Evolutionary conservation across 2,329 filamentous ascomycete species (phyloP), one percentile per base, ranked within the genome.

Genomic region (Colletotrichum tropicale): DNA sequence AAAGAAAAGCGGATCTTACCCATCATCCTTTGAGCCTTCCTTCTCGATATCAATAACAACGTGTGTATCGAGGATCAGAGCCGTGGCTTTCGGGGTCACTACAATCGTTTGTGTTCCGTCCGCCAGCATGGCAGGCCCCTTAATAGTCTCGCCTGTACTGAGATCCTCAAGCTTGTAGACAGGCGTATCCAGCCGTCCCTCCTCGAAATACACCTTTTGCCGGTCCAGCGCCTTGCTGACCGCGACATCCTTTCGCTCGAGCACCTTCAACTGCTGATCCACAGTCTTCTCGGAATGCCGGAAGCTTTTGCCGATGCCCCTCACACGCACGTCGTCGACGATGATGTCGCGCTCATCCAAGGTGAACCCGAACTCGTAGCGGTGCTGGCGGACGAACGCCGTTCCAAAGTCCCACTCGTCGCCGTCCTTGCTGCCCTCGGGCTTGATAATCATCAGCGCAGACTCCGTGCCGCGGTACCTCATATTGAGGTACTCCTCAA

Each of bases 401-500:
- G 93, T 91, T 4, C 93, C 95, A 84, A 96, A 98, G 1, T 93
- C 94, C 94, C 94, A 98, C 10, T 93, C 90, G 75, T 91, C 85
- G 0, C 88, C 88, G 72, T 95, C 93, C 66, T 92, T 90, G 43
- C 89, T 85, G 3, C 84, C 89, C 0, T 92, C 90, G 0, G 96
- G 95, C 83, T 94, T 95, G 78, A 97, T 86, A 64, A 98, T 92
- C 96, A 98, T 98, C 56, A 98, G 89, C 1, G 96, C 95, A 9
- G 95, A 98, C 82, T 98, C 96, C 0, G 96, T 98, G 13, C 96
- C 96, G 43, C 95, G 91, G 81, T 98, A 98, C 73, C 96, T 89
- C 93, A 98, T 96, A 82, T 98, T 98, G 72, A 98, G 91, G 81
- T 98, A 98, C 82, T 98, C 94, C 82, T 98, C 96, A 80, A 96